phyloP scores from a whole-genome alignment of 2,329 filamentous ascomycete species.

The Elsinoe necatrix region DNA sequence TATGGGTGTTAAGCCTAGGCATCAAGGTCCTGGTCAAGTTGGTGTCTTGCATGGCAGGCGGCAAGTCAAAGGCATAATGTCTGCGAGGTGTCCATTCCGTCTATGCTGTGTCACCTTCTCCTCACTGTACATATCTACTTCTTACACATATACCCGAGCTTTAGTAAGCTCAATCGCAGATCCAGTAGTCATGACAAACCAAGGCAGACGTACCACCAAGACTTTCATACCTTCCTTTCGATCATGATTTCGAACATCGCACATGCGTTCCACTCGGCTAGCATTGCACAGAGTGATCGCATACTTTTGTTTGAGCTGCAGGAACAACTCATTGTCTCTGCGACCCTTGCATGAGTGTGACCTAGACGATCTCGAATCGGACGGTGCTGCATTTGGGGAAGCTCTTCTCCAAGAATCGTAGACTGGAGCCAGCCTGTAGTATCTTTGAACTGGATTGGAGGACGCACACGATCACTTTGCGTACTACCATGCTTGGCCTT shows the following conservation, averaged over 20 bases:
- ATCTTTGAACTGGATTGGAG: no score
- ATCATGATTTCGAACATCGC: background rate
- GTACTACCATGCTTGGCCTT: background rate
- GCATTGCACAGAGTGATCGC: background rate
- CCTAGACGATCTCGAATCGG: background rate
- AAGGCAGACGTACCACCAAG: background rate
- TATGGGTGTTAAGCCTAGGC: slow-evolving; percentile 34
- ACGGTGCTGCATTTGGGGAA: background rate
- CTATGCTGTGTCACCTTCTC: background rate
- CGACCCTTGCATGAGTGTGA: slow-evolving; percentile 3
- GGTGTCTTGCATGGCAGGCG: slow-evolving; percentile 20
- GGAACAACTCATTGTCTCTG: background rate
- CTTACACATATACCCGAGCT: slow-evolving; percentile 4
- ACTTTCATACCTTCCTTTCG: background rate
- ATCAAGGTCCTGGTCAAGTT: slow-evolving; percentile 36
- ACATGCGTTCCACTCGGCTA: background rate
- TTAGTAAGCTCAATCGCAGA: background rate
- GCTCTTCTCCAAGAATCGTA: background rate
- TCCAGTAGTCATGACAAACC: background rate
- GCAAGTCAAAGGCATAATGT: background rate
- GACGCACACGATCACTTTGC: background rate
- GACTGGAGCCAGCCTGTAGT: background rate
- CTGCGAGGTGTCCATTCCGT: background rate
- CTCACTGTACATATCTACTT: slow-evolving; percentile 9
- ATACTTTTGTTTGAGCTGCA: background rate